phyloP scores from a whole-genome alignment of 2,329 filamentous ascomycete genomes.

The Cercospora sp. region DNA sequence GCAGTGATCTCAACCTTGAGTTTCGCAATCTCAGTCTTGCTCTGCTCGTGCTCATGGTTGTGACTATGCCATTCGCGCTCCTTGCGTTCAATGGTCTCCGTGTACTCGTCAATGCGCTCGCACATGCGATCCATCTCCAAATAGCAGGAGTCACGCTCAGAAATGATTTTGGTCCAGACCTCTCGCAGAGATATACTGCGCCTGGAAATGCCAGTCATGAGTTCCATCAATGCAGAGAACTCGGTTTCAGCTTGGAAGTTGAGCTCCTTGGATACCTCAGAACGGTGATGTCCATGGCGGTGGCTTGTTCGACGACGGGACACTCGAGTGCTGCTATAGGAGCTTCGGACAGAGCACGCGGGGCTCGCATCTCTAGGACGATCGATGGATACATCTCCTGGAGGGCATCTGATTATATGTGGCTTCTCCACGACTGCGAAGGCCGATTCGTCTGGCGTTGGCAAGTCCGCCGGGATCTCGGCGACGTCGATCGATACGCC shows the following conservation, averaged over 20 bases:
- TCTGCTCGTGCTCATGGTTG: slow-evolving; percentile 4
- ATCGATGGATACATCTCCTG: neutral
- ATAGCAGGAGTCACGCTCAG: slow-evolving; percentile 7
- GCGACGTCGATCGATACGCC: neutral
- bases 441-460: neutral
- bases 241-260: slow-evolving; percentile 1
- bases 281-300: neutral
- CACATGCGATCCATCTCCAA: slow-evolving; percentile 10
- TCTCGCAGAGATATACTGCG: slow-evolving; percentile 8
- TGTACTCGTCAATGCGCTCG: slow-evolving; percentile 10
- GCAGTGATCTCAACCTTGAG: slow-evolving; percentile 11
- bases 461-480: neutral
- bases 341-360: slow-evolving; percentile 4
- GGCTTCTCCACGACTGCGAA: neutral
- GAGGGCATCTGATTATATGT: neutral
- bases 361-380: slow-evolving; percentile 1
- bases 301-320: slow-evolving; percentile 4
- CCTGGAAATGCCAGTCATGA: slow-evolving; percentile 7
- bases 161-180: slow-evolving; percentile 9
- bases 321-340: neutral
- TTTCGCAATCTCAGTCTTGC: slow-evolving; percentile 2
- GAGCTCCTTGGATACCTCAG: slow-evolving; percentile 3
- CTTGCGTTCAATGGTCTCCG: slow-evolving; percentile 7
- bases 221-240: slow-evolving; percentile 1
- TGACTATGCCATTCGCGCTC: slow-evolving; percentile 9